Evolutionary conservation across 768 basidiomycete species (phyloP).

Genomic region (Kwoniella bestiolae): DNA sequence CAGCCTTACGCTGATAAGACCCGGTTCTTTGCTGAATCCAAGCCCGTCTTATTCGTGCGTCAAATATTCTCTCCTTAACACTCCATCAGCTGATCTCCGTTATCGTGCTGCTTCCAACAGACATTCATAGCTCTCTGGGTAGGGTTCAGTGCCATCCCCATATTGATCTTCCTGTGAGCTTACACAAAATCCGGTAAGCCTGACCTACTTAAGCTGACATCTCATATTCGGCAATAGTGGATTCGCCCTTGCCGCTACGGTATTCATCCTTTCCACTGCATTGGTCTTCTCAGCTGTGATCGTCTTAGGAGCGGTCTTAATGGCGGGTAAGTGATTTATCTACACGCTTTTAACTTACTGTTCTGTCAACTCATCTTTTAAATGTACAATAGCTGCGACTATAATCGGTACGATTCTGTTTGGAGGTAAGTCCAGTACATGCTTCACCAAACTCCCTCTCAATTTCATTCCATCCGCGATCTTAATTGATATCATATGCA

Average conservation of each 20-base stretch:
- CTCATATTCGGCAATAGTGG: slow-evolving; percentile 15
- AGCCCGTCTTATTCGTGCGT: slow-evolving; percentile 49
- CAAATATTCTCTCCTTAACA: background rate
- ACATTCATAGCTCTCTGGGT: slow-evolving; percentile 46
- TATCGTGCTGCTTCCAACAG: slow-evolving; percentile 13
- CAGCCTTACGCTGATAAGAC: slow-evolving; percentile 44
- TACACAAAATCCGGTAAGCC: background rate
- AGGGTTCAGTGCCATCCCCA: slow-evolving; percentile 37
- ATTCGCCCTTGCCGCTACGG: slow-evolving; percentile 34
- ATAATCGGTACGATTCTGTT: slow-evolving; percentile 15
- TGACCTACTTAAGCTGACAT: background rate
- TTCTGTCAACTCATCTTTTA: background rate
- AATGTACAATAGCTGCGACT: background rate
- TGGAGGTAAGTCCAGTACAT: slow-evolving; percentile 26
- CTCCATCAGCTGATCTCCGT: too few species aligned
- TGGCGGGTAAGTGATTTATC: slow-evolving; percentile 29
- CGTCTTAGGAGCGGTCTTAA: slow-evolving; percentile 32
- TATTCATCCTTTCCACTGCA: slow-evolving; percentile 30
- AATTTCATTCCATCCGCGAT: background rate
- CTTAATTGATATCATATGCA: background rate
- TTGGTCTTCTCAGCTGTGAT: slow-evolving; percentile 27
- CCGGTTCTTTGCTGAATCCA: slow-evolving; percentile 40
- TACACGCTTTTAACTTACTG: too few species aligned
- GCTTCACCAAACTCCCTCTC: too few species aligned
- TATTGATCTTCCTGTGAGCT: slow-evolving; percentile 41